phyloP scores from a whole-genome alignment of 116 monocot genomes.

The Zostera marina region DNA sequence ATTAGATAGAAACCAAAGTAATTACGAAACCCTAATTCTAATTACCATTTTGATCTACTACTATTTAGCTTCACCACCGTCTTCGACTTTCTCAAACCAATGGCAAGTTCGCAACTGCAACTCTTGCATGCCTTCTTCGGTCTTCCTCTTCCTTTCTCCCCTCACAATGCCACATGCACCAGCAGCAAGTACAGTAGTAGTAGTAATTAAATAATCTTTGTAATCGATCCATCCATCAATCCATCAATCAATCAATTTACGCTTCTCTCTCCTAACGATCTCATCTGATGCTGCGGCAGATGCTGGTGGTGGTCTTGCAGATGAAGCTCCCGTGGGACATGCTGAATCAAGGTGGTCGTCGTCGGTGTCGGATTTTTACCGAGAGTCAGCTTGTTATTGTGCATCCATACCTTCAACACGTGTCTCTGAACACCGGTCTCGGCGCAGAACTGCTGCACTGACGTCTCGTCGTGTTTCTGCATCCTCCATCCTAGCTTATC shows the following conservation, averaged over 20 bases:
- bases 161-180: too few species aligned
- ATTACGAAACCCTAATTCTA: too few species aligned
- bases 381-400: slow-evolving; percentile 98
- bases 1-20: too few species aligned
- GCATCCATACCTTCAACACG: slow-evolving; percentile 98
- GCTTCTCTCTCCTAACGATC: neutral
- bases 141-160: too few species aligned
- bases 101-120: too few species aligned
- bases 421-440: slow-evolving; percentile 60
- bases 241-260: neutral
- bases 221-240: too few species aligned
- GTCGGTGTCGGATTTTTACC: slow-evolving; percentile 29
- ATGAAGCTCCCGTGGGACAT: neutral
- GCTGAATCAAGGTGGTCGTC: neutral
- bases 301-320: neutral
- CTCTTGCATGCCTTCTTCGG: too few species aligned
- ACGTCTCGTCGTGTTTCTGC: slow-evolving; percentile 83
- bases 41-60: too few species aligned
- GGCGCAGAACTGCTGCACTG: slow-evolving; percentile 84
- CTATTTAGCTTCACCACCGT: too few species aligned
- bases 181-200: too few species aligned
- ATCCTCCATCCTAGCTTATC: slow-evolving; percentile 86
- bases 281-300: neutral
- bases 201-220: too few species aligned
- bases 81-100: too few species aligned